Percentiles rank a stretch among this genome's conserved stretches.
phyloP scores from a whole-genome alignment of 2,329 filamentous ascomycete genomes.

The Anisogramma anomala region DNA sequence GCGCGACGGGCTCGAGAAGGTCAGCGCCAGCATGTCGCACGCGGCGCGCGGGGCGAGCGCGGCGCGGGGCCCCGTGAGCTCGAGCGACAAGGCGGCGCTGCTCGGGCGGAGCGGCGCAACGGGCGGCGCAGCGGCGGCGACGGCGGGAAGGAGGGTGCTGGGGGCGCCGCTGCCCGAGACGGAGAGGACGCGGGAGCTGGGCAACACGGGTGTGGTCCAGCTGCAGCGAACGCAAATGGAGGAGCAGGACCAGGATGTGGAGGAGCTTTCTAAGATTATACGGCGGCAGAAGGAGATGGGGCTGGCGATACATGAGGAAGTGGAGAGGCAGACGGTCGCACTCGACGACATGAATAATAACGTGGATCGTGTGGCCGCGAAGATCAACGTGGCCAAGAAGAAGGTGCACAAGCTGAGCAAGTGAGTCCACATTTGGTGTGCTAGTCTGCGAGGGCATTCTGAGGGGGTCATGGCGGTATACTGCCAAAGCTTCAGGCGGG shows the following conservation, averaged over 20 bases:
- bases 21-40: constrained; percentile 45
- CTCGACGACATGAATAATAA: constrained; percentile 56
- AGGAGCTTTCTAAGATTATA: constrained; percentile 57
- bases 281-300: constrained; percentile 68
- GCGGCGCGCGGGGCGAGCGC: constrained; percentile 33
- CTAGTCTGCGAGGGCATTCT: too few species aligned
- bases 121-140: constrained; percentile 16
- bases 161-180: constrained; percentile 65
- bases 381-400: constrained; percentile 64
- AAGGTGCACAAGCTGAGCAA: constrained; percentile 50
- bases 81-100: constrained; percentile 39
- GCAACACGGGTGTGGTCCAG: constrained; percentile 62
- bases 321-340: constrained; percentile 60
- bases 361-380: constrained; percentile 51
- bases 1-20: constrained; percentile 61
- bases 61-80: constrained; percentile 37
- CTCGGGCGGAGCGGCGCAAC: constrained; percentile 28
- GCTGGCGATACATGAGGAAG: constrained; percentile 61
- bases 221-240: constrained; percentile 63
- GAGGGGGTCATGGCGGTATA: too few species aligned
- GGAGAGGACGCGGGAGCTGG: constrained; percentile 62
- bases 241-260: constrained; percentile 64
- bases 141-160: constrained; percentile 54
- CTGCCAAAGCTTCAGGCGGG: too few species aligned
- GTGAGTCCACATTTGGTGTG: too few species aligned